These are phyloP conservation scores for Penicillium manginii DNA, from an alignment of 495 filamentous ascomycete species.

Conservation along the genomic window DNA sequence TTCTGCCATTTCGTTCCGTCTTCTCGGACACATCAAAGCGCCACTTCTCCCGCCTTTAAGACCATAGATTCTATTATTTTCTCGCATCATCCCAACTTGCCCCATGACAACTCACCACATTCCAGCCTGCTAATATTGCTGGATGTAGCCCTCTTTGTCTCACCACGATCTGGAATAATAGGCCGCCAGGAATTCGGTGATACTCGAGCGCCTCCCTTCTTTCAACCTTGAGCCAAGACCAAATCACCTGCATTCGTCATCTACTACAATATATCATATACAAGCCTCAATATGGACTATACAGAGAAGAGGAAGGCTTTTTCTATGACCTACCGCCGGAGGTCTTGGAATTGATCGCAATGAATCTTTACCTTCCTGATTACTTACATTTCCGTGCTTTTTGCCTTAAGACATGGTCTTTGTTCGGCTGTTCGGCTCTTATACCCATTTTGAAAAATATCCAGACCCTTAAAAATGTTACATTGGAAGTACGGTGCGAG, in stretches of 20 bases:
- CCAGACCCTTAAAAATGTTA: not conserved
- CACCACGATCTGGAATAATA: not conserved
- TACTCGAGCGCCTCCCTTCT: not conserved
- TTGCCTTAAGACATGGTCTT: constrained; percentile 2
- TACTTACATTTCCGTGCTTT: constrained; percentile 14
- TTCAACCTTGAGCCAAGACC: not conserved
- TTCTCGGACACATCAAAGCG: too few species aligned
- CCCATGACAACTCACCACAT: not conserved
- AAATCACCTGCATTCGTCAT: not conserved
- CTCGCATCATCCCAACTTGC: too few species aligned
- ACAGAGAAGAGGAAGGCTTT: constrained; percentile 1
- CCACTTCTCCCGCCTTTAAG: too few species aligned
- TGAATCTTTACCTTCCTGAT: constrained; percentile 14
- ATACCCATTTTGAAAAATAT: constrained; percentile 1
- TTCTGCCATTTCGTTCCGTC: too few species aligned
- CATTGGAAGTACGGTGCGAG: not conserved
- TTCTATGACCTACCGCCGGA: constrained; percentile 8
- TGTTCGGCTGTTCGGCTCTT: not conserved
- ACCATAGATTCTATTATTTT: too few species aligned
- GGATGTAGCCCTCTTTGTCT: not conserved
- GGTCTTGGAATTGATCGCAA: constrained; percentile 15
- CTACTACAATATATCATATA: not conserved
- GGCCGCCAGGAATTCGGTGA: not conserved
- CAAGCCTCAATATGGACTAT: not conserved
- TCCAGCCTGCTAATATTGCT: not conserved